phyloP scores from a whole-genome alignment of 1,139 yeast genomes.

The Geotrichum histeridarum region DNA sequence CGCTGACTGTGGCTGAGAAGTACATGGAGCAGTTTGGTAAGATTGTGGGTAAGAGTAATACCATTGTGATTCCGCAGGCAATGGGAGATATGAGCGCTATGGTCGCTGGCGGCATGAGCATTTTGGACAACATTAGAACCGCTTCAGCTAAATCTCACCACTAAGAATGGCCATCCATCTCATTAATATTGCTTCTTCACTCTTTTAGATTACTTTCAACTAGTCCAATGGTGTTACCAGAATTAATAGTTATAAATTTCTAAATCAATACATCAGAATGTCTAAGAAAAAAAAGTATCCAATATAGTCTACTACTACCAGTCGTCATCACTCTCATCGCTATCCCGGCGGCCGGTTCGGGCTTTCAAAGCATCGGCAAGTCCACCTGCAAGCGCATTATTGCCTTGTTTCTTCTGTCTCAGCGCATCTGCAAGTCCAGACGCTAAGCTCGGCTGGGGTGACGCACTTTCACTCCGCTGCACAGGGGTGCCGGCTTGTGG shows the following conservation, averaged over 20 bases:
- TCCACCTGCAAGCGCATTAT: slow-evolving; percentile 73
- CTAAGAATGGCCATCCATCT: not conserved
- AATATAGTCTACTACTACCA: slow-evolving; percentile 37
- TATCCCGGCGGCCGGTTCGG: slow-evolving; percentile 76
- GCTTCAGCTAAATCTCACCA: not conserved
- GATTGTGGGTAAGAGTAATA: slow-evolving; percentile 75
- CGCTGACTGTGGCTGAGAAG: slow-evolving; percentile 76
- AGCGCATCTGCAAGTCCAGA: slow-evolving; percentile 72
- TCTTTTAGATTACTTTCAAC: not conserved
- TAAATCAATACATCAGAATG: too few species aligned
- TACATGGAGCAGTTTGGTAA: slow-evolving; percentile 78
- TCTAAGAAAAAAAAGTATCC: not conserved
- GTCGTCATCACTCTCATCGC: slow-evolving; percentile 67
- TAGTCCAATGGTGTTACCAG: too few species aligned
- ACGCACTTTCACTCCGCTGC: slow-evolving; percentile 23
- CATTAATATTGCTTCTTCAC: not conserved
- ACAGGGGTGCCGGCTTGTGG: slow-evolving; percentile 17
- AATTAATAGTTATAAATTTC: not conserved
- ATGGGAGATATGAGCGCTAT: slow-evolving; percentile 69
- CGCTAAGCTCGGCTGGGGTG: slow-evolving; percentile 40
- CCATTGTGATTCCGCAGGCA: slow-evolving; percentile 71
- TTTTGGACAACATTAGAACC: slow-evolving; percentile 52
- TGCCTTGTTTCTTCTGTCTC: slow-evolving; percentile 56
- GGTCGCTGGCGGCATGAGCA: slow-evolving; percentile 73
- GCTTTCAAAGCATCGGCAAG: slow-evolving; percentile 85